Conservation (phyloP, 2,329 filamentous ascomycete genomes). For the Fusarium pseudoanthophilum region DNA sequence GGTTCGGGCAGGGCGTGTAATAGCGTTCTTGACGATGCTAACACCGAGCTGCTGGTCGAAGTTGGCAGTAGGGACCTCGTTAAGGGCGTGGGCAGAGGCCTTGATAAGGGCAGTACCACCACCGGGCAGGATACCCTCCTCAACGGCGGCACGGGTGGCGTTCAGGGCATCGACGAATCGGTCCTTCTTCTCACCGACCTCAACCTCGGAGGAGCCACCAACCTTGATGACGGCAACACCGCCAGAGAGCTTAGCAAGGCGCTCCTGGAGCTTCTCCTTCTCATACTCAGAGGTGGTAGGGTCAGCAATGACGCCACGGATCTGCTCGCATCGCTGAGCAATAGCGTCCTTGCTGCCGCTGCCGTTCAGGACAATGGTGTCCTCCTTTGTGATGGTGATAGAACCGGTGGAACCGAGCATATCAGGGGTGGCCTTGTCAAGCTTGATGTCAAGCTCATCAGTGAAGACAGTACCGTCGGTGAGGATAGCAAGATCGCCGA, state of each 20-base stretch:
- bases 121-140: conserved; percentile 98
- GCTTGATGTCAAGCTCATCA: conserved; percentile 98
- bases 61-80: conserved; percentile 86
- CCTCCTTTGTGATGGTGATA: conserved; percentile 99
- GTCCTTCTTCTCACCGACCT: conserved; percentile 99
- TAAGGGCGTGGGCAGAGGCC: conserved; percentile 89
- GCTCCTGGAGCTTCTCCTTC: conserved; percentile 99
- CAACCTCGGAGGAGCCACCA: conserved; percentile 95
- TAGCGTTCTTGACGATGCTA: conserved; percentile 96
- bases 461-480: conserved; percentile 98
- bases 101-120: conserved; percentile 98
- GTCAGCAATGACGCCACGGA: conserved; percentile 95
- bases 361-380: conserved; percentile 98
- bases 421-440: conserved; percentile 96
- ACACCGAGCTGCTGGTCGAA: conserved; percentile 99
- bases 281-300: conserved; percentile 97
- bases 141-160: conserved; percentile 96
- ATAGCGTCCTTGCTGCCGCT: conserved; percentile 95
- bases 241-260: conserved; percentile 97
- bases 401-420: conserved; percentile 97
- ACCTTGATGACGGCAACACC: conserved; percentile 99
- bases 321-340: conserved; percentile 97
- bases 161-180: conserved; percentile 98
- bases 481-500: conserved; percentile 93
- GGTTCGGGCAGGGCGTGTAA: conserved; percentile 91